Evolutionary conservation across 345 rosid genomes (phyloP).

Genomic region (Cardamine resedifolia): DNA sequence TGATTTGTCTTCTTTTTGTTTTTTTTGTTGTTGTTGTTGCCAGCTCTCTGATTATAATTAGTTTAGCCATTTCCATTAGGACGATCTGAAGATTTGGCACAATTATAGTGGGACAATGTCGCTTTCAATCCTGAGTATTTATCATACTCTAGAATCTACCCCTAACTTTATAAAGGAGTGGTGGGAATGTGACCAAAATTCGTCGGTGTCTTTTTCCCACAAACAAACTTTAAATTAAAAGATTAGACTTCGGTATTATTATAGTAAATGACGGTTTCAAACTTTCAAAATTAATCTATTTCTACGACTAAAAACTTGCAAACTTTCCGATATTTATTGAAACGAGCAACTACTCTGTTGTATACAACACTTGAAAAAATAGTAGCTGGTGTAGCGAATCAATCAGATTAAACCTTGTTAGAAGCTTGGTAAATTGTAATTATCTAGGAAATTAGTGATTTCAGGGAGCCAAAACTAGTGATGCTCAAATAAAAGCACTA

Average conservation of each 20-base stretch:
- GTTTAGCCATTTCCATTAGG: neutral
- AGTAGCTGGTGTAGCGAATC: neutral
- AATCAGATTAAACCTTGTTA: neutral
- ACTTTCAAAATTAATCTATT: neutral
- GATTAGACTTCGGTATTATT: neutral
- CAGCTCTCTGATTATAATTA: neutral
- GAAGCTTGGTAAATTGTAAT: neutral
- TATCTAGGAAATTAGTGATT: neutral
- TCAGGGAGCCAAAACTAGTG: neutral
- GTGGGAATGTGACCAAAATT: conserved; percentile 17
- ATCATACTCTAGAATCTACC: conserved; percentile 14
- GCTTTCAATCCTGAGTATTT: conserved; percentile 19
- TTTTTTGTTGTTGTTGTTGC: neutral
- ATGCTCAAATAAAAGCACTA: neutral
- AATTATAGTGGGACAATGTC: conserved; percentile 23
- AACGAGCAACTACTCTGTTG: neutral
- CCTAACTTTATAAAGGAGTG: conserved; percentile 30
- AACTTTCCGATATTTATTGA: neutral
- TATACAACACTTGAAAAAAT: neutral
- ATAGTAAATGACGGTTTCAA: neutral
- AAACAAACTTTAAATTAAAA: neutral
- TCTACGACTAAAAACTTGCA: neutral
- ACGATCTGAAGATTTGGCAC: conserved; percentile 2
- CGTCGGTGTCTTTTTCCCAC: conserved; percentile 7
- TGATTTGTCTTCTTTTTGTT: neutral